Evolutionary conservation across 768 basidiomycete genomes (phyloP), one percentile per base, ranked within the genome.

Genomic region (Lanmaoa rubissima): DNA sequence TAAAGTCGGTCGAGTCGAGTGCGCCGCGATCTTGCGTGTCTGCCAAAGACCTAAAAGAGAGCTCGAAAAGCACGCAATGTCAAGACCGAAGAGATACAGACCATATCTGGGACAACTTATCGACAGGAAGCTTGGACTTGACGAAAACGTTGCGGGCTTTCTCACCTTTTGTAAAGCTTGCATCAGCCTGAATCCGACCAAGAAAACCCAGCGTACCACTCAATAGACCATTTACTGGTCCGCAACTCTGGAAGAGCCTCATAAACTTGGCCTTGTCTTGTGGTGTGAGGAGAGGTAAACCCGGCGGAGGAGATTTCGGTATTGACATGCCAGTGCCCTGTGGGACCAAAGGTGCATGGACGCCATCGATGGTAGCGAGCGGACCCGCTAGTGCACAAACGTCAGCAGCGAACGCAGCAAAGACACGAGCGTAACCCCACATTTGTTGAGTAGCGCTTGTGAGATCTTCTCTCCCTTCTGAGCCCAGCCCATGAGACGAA

Each of bases 31-130:
- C 84, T 73, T 95, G 90, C 4, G 94, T 95, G 72, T 99, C 97
- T n/a, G 95, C 90, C 39, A 99, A 82, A 60, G 81, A 88, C 95
- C 94, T 97, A 64, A 4, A 48, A 49, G 40, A 41, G 39, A 49
- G 19, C 51, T 45, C 28, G 21, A 53, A 40, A 53, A 7, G 42
- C 12, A 38, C 21, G 13, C 21, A n/a, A 24, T 16, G 28, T 32
- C n/a, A 31, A 51, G 12, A 53, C 9, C 19, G 8, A 50, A 28
- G 51, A 32, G 28, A 54, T 19, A 67, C 84, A 53, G 56, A 92
- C 96, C 97, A 99, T 75, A 98, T 95, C 69, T 93, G 90, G 35
- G 89, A 85, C 26, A 99, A 82, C 61, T 89, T 88, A 54, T 96
- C 94, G 61, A 88, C 85, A 1, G 87, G 78, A 38, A 99, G 81